These are phyloP conservation scores for Lomentospora prolificans DNA, from an alignment of 2,329 filamentous ascomycete species.

Conservation along the genomic window DNA sequence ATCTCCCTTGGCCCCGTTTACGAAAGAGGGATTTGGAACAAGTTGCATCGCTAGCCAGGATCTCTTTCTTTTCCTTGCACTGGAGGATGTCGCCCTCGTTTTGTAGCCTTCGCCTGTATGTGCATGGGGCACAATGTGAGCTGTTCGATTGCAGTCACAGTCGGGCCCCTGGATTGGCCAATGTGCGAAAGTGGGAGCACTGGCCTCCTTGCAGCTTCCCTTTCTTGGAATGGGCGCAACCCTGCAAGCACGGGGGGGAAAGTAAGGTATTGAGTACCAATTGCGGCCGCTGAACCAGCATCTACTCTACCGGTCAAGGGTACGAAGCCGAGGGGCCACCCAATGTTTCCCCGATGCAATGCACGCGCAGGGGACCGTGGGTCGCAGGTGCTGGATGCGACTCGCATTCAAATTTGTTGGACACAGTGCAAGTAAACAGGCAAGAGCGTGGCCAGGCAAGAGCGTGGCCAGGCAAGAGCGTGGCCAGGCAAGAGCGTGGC, in stretches of 20 bases:
- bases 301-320: neutral
- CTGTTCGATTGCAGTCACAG: neutral
- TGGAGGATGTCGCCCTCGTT: no score
- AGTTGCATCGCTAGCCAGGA: neutral
- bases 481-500: neutral
- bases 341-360: conserved; percentile 2
- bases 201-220: conserved; percentile 3
- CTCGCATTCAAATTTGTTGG: neutral
- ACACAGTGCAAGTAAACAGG: neutral
- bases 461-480: neutral
- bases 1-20: neutral
- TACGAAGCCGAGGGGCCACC: neutral
- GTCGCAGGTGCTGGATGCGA: neutral
- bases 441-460: neutral
- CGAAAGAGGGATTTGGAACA: neutral
- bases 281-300: neutral
- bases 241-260: no score
- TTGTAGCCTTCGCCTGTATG: no score
- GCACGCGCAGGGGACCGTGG: conserved; percentile 1
- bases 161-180: neutral
- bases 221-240: neutral
- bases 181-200: neutral
- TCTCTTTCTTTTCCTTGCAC: neutral
- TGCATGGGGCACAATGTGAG: neutral
- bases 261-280: neutral